Conservation (phyloP, 169 alveolate genomes). For the Plasmodium falciparum region DNA sequence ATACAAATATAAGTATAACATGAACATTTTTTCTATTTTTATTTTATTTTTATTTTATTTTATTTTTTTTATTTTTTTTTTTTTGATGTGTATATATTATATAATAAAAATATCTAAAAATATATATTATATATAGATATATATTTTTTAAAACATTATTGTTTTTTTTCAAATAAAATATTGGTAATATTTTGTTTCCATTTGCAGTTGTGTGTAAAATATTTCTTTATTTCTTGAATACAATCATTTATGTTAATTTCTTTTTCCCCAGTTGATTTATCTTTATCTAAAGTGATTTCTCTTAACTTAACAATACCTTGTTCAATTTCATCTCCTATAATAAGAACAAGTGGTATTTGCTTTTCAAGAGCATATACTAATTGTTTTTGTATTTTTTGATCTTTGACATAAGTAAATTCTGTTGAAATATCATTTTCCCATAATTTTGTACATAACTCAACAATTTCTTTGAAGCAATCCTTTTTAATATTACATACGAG, state of each 20-base stretch:
- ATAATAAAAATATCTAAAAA: too few relatives aligned
- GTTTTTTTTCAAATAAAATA: constrained; percentile 17
- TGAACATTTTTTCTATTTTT: too few relatives aligned
- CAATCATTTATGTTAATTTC: constrained; percentile 48
- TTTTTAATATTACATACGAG: constrained; percentile 60
- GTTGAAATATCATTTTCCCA: constrained; percentile 83
- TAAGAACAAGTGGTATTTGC: constrained; percentile 78
- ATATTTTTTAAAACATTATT: neutral
- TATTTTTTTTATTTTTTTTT: neutral
- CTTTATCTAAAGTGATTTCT: constrained; percentile 58
- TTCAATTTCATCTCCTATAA: constrained; percentile 78
- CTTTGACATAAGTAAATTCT: constrained; percentile 79
- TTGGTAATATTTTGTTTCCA: constrained; percentile 56
- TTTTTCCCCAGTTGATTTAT: constrained; percentile 51
- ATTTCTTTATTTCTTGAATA: constrained; percentile 54
- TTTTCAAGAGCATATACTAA: constrained; percentile 89
- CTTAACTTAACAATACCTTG: constrained; percentile 57
- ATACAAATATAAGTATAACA: too few relatives aligned
- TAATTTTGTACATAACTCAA: constrained; percentile 78
- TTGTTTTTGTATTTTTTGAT: constrained; percentile 86
- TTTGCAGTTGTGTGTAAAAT: constrained; percentile 19
- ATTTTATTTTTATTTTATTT: neutral
- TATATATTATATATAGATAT: neutral
- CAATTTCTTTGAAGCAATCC: constrained; percentile 76
- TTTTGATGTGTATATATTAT: neutral